phyloP scores from a whole-genome alignment of 1,139 yeast genomes.

The Suhomyces maxii region DNA sequence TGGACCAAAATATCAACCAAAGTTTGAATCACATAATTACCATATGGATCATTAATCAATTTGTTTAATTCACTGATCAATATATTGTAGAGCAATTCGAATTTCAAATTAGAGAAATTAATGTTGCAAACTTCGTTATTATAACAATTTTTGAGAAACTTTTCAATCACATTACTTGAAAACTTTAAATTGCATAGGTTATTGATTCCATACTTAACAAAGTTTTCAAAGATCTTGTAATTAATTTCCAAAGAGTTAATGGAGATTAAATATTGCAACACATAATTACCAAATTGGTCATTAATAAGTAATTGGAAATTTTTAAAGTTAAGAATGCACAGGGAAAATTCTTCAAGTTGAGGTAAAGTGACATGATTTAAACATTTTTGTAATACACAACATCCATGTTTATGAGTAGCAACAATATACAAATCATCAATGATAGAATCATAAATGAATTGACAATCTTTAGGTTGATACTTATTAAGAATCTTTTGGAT shows the following conservation, averaged over 20 bases:
- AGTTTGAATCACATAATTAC: conserved; percentile 30
- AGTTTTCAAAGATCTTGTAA: conserved; percentile 35
- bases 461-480: conserved; percentile 38
- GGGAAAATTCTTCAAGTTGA: conserved; percentile 39
- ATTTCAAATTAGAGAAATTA: conserved; percentile 33
- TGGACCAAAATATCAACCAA: conserved; percentile 43
- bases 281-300: conserved; percentile 52
- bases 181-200: conserved; percentile 45
- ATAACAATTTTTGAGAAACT: conserved; percentile 45
- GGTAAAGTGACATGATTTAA: conserved; percentile 43
- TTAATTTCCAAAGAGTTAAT: conserved; percentile 42
- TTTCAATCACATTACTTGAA: conserved; percentile 49
- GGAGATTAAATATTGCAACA: conserved; percentile 46
- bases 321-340: conserved; percentile 35
- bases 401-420: conserved; percentile 52
- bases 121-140: conserved; percentile 30
- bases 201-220: conserved; percentile 35
- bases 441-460: conserved; percentile 46
- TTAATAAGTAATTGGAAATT: conserved; percentile 36
- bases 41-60: conserved; percentile 41
- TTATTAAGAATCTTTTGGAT: conserved; percentile 49
- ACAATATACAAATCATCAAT: conserved; percentile 38
- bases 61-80: conserved; percentile 41
- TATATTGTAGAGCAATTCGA: conserved; percentile 37
- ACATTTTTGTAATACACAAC: conserved; percentile 50